Percentiles rank a stretch among this genome's conserved stretches.
These are phyloP conservation scores for Carallia pectinifolia DNA, from an alignment of 345 rosid species.

Conservation along the genomic window DNA sequence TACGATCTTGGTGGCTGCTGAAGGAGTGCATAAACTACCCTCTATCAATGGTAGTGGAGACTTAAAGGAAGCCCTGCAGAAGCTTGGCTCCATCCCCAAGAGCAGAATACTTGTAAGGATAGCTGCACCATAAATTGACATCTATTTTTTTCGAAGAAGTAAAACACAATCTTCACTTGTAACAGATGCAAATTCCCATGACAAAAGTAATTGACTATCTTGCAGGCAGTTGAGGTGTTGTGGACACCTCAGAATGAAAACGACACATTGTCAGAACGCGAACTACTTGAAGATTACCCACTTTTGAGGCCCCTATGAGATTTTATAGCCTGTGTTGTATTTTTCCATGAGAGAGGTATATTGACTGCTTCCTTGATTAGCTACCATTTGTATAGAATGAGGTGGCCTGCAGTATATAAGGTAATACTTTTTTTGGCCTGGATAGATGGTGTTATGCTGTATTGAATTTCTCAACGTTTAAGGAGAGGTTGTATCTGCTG, in stretches of 20 bases:
- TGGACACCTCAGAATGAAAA: constrained; percentile 95
- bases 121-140: neutral
- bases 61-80: constrained; percentile 80
- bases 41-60: constrained; percentile 62
- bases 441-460: neutral
- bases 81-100: constrained; percentile 67
- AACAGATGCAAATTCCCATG: neutral
- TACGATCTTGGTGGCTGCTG: constrained; percentile 90
- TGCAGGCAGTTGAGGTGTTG: constrained; percentile 90
- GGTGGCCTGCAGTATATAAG: constrained; percentile 3
- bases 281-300: constrained; percentile 87
- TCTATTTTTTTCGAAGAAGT: no score
- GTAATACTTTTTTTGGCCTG: neutral
- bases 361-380: constrained; percentile 3
- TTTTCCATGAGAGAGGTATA: constrained; percentile 20
- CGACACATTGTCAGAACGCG: constrained; percentile 67
- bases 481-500: constrained; percentile 4
- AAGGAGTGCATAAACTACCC: constrained; percentile 76
- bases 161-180: no score
- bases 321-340: constrained; percentile 5
- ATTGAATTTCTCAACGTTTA: constrained; percentile 8
- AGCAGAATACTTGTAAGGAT: constrained; percentile 65
- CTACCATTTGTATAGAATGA: constrained; percentile 34
- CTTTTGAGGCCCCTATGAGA: constrained; percentile 75
- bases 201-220: constrained; percentile 5